phyloP scores from a whole-genome alignment of 2,329 filamentous ascomycete genomes.

The Sporothrix pseudoabietina region DNA sequence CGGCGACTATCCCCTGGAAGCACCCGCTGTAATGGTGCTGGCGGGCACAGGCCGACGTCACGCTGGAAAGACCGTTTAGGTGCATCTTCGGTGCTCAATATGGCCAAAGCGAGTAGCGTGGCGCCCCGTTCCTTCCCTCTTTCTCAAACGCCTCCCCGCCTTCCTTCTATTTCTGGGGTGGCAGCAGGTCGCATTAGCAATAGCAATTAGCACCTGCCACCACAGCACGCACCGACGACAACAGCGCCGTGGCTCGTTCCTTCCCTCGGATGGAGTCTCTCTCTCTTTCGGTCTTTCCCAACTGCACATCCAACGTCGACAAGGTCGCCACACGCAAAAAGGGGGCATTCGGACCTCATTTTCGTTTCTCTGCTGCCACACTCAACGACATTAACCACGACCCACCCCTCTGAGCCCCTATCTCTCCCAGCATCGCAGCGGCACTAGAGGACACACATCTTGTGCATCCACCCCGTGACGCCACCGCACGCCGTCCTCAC shows the following conservation, averaged over 20 bases:
- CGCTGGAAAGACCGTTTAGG: background rate
- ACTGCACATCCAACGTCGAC: background rate
- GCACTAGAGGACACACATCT: background rate
- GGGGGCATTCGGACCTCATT: background rate
- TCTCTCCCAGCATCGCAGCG: background rate
- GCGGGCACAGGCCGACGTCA: slow-evolving; percentile 8
- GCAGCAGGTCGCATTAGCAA: slow-evolving; percentile 6
- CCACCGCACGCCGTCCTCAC: background rate
- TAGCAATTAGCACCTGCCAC: too few relatives aligned
- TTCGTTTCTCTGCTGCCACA: background rate
- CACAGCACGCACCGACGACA: background rate
- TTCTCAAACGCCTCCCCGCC: slow-evolving; percentile 4
- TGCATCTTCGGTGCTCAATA: background rate
- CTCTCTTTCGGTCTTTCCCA: too few relatives aligned
- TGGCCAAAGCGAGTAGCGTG: slow-evolving; percentile 18
- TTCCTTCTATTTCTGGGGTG: slow-evolving; percentile 3
- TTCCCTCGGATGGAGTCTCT: background rate
- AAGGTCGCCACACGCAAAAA: background rate
- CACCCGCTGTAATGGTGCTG: slow-evolving; percentile 1
- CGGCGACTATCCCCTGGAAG: background rate
- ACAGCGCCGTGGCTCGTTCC: background rate
- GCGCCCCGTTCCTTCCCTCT: background rate
- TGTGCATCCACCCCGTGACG: slow-evolving; percentile 5
- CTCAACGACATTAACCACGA: background rate
- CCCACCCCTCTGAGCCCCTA: background rate